Evolutionary conservation across 176 grass and related monocot genomes (phyloP), one percentile per base, ranked within the genome.

Genomic region (Musa acuminata): DNA sequence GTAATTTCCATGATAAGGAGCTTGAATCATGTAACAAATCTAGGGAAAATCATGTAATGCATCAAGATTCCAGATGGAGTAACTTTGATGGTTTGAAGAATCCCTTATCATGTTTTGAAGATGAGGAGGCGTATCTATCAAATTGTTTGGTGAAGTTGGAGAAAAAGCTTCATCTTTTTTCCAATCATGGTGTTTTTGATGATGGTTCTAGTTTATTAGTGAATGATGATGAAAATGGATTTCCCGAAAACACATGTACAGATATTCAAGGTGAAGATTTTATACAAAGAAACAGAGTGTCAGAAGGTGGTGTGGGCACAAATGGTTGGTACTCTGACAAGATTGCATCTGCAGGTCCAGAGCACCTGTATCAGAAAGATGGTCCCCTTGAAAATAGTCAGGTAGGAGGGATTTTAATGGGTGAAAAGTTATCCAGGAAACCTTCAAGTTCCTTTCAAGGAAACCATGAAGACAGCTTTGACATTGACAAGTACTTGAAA

Each of bases 111-210:
- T 70, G 48, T 72, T 86, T 92, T 75, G 90, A 89, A 64, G 86
- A 84, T 54, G 84, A 92, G 71, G 86, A 72, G 51, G 70, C 73
- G 49, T 79, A 89, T 75, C 84, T 92, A 80, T 81, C 48, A 53
- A 77, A 69, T 64, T 75, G 82, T 53, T 84, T 89, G 79, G 85
- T 23, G 75, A 87, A 83, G 53, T 77, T 92, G 67, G 87, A 89
- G 54, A 77, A 87, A 66, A 89, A 85, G 53, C 82, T 92, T 71
- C 69, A 78, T 10, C 72, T 77, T 14, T 89, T 87, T 77, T 87
- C 87, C 43, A 87, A 89, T 52, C 89, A 81, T 22, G 82, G 70
- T 72, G 43, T 80, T 75, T 78, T 67, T 84, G 55, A 72, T 58
- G 69, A 79, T 78, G 53, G 54, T 25, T 82, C 84, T 25, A 80